Evolutionary conservation across 2,329 filamentous ascomycete species (phyloP).

Genomic region (Aspergillus sp.): DNA sequence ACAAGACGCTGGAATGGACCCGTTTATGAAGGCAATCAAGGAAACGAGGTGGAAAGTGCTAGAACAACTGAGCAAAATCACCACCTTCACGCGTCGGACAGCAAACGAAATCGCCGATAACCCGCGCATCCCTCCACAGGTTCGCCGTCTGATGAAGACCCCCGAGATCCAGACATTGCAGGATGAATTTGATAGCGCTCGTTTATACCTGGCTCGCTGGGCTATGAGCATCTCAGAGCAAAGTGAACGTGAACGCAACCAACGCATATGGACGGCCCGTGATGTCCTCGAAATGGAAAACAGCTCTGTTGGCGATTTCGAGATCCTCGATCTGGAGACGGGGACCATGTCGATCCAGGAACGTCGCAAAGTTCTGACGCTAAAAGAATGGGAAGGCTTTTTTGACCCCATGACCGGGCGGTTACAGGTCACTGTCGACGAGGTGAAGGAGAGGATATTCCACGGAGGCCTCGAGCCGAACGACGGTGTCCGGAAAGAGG

Average conservation of each 20-base stretch:
- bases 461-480: slow-evolving; percentile 87
- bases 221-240: slow-evolving; percentile 99
- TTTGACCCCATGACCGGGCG: slow-evolving; percentile 75
- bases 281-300: slow-evolving; percentile 94
- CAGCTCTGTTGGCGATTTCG: slow-evolving; percentile 92
- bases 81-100: slow-evolving; percentile 87
- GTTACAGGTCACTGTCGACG: slow-evolving; percentile 76
- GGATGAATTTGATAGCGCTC: slow-evolving; percentile 94
- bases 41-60: slow-evolving; percentile 95
- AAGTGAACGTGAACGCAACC: slow-evolving; percentile 79
- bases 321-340: slow-evolving; percentile 78
- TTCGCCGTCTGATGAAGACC: slow-evolving; percentile 79
- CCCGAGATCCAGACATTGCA: slow-evolving; percentile 93
- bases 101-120: slow-evolving; percentile 92
- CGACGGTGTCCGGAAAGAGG: slow-evolving; percentile 91
- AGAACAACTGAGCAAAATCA: slow-evolving; percentile 96
- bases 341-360: slow-evolving; percentile 72
- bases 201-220: slow-evolving; percentile 92
- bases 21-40: slow-evolving; percentile 88
- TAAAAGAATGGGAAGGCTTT: slow-evolving; percentile 87
- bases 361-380: slow-evolving; percentile 69
- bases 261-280: slow-evolving; percentile 87
- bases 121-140: slow-evolving; percentile 82
- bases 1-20: slow-evolving; percentile 78
- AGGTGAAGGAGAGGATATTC: slow-evolving; percentile 96